Evolutionary conservation across 169 alveolate genomes (phyloP), one percentile per base, ranked within the genome.

Genomic region (Eimeria sp.): DNA sequence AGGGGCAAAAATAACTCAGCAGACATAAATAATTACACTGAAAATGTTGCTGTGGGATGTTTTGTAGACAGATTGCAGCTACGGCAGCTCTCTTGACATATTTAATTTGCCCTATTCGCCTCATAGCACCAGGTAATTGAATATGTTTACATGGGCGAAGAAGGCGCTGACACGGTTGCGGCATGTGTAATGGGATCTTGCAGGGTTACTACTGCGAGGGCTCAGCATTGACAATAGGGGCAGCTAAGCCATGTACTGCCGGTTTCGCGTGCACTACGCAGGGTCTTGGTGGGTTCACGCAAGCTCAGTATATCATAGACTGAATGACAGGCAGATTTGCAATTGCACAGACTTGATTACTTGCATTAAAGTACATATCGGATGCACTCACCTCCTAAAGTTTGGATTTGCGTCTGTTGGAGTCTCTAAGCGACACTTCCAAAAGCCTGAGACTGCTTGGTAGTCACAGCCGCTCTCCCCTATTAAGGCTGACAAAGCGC

Each of bases 161-260:
- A 20, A 16, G 13, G 18, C 16, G 58, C 18, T 74, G 14, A 20
- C 43, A 40, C 43, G 30, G 40, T 37, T 37, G 49, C 11, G 27
- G 58, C 56, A 18, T 20, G 37, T 40, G 56, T 6, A 16, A 74
- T 74, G 83, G 78, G 49, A 71, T 46, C 40, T 25, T 49, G 43
- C 88, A 87, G 93, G 93, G 93, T 33, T 87, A 87, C 62, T 87
- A 87, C 93, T 87, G 93, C 83, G 93, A 87, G 14, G 62, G 64
- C 60, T 25, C 82, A 64, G 93, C 68, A 33, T 14, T 87, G 93
- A 87, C 80, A 49, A 25, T 52, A 64, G 78, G 62, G 60, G 49
- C 83, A 25, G 66, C 72, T 10, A 87, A 87, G 64, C 82, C 93
- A 10, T 87, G 93, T 27, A 87, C 93, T 64, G 93, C 93, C 33